Percentiles rank a stretch among this genome's conserved stretches.
These are phyloP conservation scores for Salvia rosmarinus DNA, from an alignment of 257 asterid genomes.

Conservation along the genomic window DNA sequence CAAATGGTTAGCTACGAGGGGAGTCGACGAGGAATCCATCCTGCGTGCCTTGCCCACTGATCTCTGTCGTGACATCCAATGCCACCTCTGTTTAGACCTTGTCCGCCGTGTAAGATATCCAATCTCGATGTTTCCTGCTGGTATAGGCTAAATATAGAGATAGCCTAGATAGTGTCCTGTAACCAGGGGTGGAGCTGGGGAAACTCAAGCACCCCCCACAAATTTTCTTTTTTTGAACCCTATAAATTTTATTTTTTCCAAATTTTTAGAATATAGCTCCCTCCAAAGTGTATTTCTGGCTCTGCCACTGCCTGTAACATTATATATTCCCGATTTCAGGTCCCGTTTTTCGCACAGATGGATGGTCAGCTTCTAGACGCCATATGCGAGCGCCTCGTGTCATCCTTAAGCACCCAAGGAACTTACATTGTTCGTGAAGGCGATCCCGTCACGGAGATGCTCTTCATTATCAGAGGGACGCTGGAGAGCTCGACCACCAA, in stretches of 20 bases:
- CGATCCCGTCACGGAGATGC: conserved; percentile 79
- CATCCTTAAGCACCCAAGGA: conserved; percentile 74
- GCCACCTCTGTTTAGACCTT: conserved; percentile 87
- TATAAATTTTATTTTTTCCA: no score
- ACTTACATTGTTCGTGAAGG: conserved; percentile 92
- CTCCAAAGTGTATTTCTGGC: no score
- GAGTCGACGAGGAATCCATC: conserved; percentile 80
- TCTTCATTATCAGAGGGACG: conserved; percentile 74
- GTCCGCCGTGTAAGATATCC: conserved; percentile 73
- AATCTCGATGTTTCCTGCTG: not conserved
- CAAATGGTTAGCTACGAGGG: conserved; percentile 89
- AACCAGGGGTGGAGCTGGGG: no score
- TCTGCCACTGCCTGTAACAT: no score
- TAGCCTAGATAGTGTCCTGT: no score
- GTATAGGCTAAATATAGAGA: no score
- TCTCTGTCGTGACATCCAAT: conserved; percentile 81
- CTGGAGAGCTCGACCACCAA: conserved; percentile 86
- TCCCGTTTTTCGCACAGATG: conserved; percentile 87
- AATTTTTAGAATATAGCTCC: no score
- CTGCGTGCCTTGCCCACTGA: conserved; percentile 73
- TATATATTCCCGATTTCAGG: conserved; percentile 49
- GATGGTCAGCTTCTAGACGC: conserved; percentile 81
- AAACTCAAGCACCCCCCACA: no score
- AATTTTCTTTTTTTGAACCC: no score
- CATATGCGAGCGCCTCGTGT: conserved; percentile 80